Evolutionary conservation across 768 basidiomycete genomes (phyloP).

Genomic region (Gloeostereum incarnatum): DNA sequence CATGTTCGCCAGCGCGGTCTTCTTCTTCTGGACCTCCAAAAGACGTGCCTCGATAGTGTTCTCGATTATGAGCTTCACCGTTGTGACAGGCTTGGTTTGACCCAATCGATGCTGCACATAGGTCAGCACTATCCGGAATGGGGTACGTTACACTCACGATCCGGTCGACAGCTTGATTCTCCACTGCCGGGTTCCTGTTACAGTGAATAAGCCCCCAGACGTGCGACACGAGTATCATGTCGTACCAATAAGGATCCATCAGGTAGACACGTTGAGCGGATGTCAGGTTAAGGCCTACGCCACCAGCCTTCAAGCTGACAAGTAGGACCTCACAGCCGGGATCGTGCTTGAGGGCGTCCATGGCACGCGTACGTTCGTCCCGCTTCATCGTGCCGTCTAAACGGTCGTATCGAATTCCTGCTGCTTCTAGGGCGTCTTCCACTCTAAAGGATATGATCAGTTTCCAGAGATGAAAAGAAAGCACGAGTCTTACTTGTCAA

Average conservation of each 20-base stretch:
- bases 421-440: slow-evolving; percentile 79
- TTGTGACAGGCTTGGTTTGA: slow-evolving; percentile 85
- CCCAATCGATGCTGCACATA: slow-evolving; percentile 81
- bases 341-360: slow-evolving; percentile 88
- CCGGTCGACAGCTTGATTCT: slow-evolving; percentile 96
- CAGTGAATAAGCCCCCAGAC: slow-evolving; percentile 6
- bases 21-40: slow-evolving; percentile 90
- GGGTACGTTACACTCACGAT: slow-evolving; percentile 50
- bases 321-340: slow-evolving; percentile 88
- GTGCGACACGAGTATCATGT: slow-evolving; percentile 3
- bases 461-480: not conserved
- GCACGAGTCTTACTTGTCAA: slow-evolving; percentile 59
- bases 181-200: slow-evolving; percentile 88
- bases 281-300: slow-evolving; percentile 93
- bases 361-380: slow-evolving; percentile 83
- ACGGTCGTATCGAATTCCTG: slow-evolving; percentile 81
- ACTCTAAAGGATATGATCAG: slow-evolving; percentile 36
- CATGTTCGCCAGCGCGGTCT: slow-evolving; percentile 90
- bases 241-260: slow-evolving; percentile 94
- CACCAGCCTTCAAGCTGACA: slow-evolving; percentile 94
- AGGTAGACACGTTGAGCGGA: slow-evolving; percentile 90
- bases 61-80: slow-evolving; percentile 89
- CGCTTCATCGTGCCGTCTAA: slow-evolving; percentile 98
- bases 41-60: slow-evolving; percentile 90
- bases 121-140: slow-evolving; percentile 1